A percentile compares a stretch with the other conserved stretches of the same genome.
Evolutionary conservation across 1,284 basidiomycete genomes (phyloP).

Genomic region (Xanthoconium separans): DNA sequence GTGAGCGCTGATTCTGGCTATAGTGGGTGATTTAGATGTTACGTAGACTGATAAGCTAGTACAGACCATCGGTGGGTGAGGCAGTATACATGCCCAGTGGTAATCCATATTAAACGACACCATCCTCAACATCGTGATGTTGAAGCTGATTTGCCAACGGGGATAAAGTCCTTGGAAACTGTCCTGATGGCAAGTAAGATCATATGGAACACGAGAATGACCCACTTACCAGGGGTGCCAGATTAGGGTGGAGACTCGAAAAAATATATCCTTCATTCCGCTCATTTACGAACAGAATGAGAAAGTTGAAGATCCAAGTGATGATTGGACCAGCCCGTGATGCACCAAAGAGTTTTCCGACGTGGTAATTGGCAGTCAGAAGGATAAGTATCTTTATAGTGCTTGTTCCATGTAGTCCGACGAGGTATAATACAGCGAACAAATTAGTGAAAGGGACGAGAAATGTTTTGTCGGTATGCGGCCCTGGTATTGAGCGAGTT

Average conservation of each 20-base stretch:
- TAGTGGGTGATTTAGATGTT: slow-evolving; percentile 11
- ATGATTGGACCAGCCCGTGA: slow-evolving; percentile 48
- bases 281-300: slow-evolving; percentile 79
- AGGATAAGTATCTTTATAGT: slow-evolving; percentile 78
- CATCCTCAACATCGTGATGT: slow-evolving; percentile 94
- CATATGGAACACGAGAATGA: not conserved
- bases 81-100: slow-evolving; percentile 69
- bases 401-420: slow-evolving; percentile 86
- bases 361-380: slow-evolving; percentile 67
- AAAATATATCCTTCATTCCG: slow-evolving; percentile 76
- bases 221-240: slow-evolving; percentile 52
- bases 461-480: slow-evolving; percentile 35
- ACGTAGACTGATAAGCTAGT: not conserved
- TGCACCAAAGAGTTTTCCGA: slow-evolving; percentile 51
- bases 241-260: slow-evolving; percentile 50
- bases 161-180: slow-evolving; percentile 68
- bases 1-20: slow-evolving; percentile 38
- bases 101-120: slow-evolving; percentile 93
- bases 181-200: slow-evolving; percentile 53
- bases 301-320: slow-evolving; percentile 79
- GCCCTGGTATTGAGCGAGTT: slow-evolving; percentile 26
- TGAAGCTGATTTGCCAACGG: slow-evolving; percentile 93
- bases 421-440: slow-evolving; percentile 70
- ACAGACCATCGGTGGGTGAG: slow-evolving; percentile 45
- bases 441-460: slow-evolving; percentile 56